These are phyloP conservation scores for Rhytidhysteron rufulum DNA, from an alignment of 2,329 filamentous ascomycete genomes.

Conservation along the genomic window DNA sequence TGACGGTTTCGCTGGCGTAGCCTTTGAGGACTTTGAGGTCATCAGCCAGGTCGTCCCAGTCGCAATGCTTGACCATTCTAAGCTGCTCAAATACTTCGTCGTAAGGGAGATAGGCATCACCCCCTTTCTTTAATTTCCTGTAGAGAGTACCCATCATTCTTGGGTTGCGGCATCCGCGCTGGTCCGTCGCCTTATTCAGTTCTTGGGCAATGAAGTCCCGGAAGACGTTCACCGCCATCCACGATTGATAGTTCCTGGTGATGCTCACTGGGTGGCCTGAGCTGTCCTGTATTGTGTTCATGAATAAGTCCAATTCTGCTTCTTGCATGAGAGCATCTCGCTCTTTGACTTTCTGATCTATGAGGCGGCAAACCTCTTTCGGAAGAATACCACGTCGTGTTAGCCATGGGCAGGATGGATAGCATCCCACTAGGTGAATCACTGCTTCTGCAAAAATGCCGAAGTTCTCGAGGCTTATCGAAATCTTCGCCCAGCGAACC, in stretches of 20 bases:
- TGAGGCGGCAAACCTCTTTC: constrained; percentile 7
- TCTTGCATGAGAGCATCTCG: constrained; percentile 11
- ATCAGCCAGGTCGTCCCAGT: constrained; percentile 15
- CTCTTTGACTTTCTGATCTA: constrained; percentile 13
- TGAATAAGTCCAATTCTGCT: constrained; percentile 22
- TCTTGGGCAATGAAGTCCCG: constrained; percentile 22
- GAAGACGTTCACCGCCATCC: constrained; percentile 28
- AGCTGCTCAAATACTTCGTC: constrained; percentile 18
- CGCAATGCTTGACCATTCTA: constrained; percentile 6
- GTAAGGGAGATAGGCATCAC: constrained; percentile 21
- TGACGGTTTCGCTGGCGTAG: constrained; percentile 15
- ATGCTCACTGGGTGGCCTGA: constrained; percentile 2
- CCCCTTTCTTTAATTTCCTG: constrained; percentile 22
- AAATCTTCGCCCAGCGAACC: constrained; percentile 28
- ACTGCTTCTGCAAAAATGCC: constrained; percentile 34
- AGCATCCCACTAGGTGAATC: constrained; percentile 31
- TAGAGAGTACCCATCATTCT: constrained; percentile 21
- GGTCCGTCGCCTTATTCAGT: constrained; percentile 9
- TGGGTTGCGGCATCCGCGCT: not conserved
- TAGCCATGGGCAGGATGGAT: constrained; percentile 20
- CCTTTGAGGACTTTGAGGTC: constrained; percentile 24
- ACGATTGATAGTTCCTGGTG: constrained; percentile 14
- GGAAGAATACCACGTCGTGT: constrained; percentile 8
- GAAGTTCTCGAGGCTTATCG: constrained; percentile 19
- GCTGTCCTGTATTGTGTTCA: constrained; percentile 13